phyloP scores from a whole-genome alignment of 345 rosid genomes.

The Hibiscus trionum region DNA sequence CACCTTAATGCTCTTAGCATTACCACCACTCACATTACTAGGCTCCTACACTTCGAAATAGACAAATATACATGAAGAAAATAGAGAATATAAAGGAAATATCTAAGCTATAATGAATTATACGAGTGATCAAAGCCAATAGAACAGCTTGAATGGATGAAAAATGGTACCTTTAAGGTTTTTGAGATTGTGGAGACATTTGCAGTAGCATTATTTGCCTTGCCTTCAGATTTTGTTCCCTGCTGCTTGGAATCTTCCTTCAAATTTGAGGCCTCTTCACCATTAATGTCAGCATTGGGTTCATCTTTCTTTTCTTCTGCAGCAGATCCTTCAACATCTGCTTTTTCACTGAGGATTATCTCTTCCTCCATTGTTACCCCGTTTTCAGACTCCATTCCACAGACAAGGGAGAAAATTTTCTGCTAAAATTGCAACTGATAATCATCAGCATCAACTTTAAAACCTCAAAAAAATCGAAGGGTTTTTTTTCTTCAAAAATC shows the following conservation, averaged over 20 bases:
- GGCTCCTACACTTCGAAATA: constrained; percentile 35
- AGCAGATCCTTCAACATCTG: constrained; percentile 22
- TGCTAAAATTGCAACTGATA: constrained; percentile 9
- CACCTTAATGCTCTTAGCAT: constrained; percentile 35
- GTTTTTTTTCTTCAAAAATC: background rate
- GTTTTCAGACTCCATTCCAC: constrained; percentile 54
- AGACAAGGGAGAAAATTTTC: background rate
- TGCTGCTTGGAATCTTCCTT: constrained; percentile 9
- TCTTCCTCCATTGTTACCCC: constrained; percentile 29
- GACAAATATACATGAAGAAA: background rate
- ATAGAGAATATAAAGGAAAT: background rate
- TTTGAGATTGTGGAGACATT: constrained; percentile 29
- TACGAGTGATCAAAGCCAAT: background rate
- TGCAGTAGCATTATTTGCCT: constrained; percentile 17
- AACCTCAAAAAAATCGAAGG: background rate
- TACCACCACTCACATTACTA: background rate
- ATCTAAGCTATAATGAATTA: background rate
- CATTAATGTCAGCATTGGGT: constrained; percentile 15
- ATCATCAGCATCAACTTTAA: background rate
- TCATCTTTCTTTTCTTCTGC: constrained; percentile 31
- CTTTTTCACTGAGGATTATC: constrained; percentile 23
- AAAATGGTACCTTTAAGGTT: constrained; percentile 40
- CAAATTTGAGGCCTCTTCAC: constrained; percentile 12
- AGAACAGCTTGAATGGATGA: constrained; percentile 15
- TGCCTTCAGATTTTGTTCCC: constrained; percentile 23